Conservation (phyloP, 208 protist genomes). For the Leishmania major region DNA sequence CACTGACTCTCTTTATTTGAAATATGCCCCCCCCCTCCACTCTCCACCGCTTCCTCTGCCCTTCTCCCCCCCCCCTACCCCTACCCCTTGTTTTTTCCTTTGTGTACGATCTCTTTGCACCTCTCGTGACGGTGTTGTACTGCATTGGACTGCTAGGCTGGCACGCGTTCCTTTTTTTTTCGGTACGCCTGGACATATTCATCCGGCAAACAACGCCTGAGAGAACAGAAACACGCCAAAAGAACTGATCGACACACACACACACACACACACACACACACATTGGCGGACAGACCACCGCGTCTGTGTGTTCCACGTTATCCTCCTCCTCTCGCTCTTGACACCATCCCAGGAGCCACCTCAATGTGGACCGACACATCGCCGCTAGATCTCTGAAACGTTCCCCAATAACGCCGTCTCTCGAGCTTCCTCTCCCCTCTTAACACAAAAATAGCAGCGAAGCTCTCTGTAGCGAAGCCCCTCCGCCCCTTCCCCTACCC, state of each 20-base stretch:
- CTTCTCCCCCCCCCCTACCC: neutral
- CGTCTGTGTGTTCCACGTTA: neutral
- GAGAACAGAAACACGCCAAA: neutral
- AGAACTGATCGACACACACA: neutral
- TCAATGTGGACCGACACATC: no score
- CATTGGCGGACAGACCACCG: neutral
- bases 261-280: neutral
- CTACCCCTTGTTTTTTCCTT: neutral
- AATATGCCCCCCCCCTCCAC: neutral
- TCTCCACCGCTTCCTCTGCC: neutral
- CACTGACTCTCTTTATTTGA: neutral
- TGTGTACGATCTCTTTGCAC: neutral
- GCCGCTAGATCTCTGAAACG: no score
- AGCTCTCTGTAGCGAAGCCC: no score
- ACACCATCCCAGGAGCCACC: neutral
- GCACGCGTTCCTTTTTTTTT: neutral
- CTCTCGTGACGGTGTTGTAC: no score
- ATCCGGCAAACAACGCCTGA: neutral
- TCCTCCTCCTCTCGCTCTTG: neutral
- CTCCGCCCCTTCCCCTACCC: neutral
- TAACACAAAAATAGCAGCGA: no score
- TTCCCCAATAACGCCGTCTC: no score
- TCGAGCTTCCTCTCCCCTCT: slow-evolving; percentile 1
- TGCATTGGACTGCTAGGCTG: neutral
- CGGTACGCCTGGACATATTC: no score